phyloP scores from a whole-genome alignment of 2,329 filamentous ascomycete species.

The Fusarium sp. region DNA sequence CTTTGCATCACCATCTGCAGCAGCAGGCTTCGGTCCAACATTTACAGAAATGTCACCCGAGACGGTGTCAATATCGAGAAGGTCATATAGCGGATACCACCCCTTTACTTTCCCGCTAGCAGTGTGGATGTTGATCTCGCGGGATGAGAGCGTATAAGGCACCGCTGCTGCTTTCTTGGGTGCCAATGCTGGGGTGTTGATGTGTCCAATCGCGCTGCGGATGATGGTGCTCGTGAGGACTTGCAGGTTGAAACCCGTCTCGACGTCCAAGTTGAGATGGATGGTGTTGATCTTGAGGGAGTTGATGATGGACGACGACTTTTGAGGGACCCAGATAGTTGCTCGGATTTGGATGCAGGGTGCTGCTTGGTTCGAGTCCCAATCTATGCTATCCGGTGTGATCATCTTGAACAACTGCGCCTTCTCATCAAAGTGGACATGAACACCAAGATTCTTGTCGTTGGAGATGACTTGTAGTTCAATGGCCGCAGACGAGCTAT shows the following conservation, averaged over 20 bases:
- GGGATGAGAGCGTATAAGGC: conserved; percentile 56
- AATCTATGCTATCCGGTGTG: conserved; percentile 50
- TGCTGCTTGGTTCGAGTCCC: conserved; percentile 33
- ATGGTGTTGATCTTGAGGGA: conserved; percentile 49
- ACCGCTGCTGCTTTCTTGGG: conserved; percentile 30
- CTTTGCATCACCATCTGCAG: conserved; percentile 46
- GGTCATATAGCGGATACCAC: conserved; percentile 62
- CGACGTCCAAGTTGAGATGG: conserved; percentile 54
- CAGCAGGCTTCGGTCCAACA: conserved; percentile 54
- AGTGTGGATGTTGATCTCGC: conserved; percentile 54
- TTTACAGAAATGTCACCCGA: conserved; percentile 56
- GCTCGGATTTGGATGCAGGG: conserved; percentile 61
- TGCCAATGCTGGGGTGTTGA: conserved; percentile 49
- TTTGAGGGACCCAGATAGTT: conserved; percentile 59
- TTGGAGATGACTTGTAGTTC: conserved; percentile 59
- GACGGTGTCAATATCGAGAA: conserved; percentile 55
- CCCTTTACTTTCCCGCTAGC: conserved; percentile 58
- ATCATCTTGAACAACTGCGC: conserved; percentile 53
- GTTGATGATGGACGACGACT: conserved; percentile 51
- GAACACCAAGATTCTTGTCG: conserved; percentile 52
- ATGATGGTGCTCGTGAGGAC: conserved; percentile 46
- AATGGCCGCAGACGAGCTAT: conserved; percentile 50
- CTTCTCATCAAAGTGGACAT: conserved; percentile 46
- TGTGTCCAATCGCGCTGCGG: conserved; percentile 50
- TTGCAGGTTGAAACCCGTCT: conserved; percentile 53